A percentile compares a stretch with the other conserved stretches of the same genome.
Evolutionary conservation across 2,329 filamentous ascomycete species (phyloP).

Genomic region (Calonectria crousiana): DNA sequence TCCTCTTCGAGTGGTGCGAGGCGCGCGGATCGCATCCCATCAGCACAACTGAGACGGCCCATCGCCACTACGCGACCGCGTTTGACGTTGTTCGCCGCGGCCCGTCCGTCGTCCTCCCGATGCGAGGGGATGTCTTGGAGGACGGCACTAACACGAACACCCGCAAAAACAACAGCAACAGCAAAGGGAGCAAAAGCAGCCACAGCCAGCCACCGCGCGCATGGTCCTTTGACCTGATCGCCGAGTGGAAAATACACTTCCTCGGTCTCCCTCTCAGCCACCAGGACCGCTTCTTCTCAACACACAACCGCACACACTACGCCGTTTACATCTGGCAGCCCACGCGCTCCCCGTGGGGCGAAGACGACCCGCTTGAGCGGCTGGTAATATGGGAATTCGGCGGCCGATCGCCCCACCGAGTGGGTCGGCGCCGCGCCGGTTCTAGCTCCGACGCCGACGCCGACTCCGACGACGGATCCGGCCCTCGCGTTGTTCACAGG

Average conservation of each 20-base stretch:
- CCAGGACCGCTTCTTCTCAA: conserved; percentile 72
- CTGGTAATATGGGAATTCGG: conserved; percentile 72
- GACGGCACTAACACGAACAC: background rate
- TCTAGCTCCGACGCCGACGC: conserved; percentile 40
- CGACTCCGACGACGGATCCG: conserved; percentile 31
- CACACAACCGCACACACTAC: conserved; percentile 71
- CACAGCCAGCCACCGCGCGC: conserved; percentile 43
- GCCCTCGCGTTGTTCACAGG: conserved; percentile 41
- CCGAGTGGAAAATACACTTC: conserved; percentile 65
- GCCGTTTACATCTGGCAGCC: conserved; percentile 73
- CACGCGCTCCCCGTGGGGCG: conserved; percentile 64
- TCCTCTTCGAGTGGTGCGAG: conserved; percentile 58
- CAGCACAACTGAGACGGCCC: conserved; percentile 63
- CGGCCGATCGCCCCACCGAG: conserved; percentile 49
- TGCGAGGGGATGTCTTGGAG: background rate
- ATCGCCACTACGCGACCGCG: conserved; percentile 70
- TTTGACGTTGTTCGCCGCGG: conserved; percentile 60
- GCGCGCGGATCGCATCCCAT: conserved; percentile 51
- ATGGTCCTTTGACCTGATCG: conserved; percentile 60
- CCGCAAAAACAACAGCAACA: background rate
- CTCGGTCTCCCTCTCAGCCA: conserved; percentile 56
- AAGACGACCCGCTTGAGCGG: conserved; percentile 69
- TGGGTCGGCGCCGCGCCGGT: conserved; percentile 29
- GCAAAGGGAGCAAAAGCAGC: background rate
- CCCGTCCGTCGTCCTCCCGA: conserved; percentile 15